A percentile compares a stretch with the other conserved stretches of the same genome.
phyloP scores from a whole-genome alignment of 331 rosid species.

The Cucumis variabilis region DNA sequence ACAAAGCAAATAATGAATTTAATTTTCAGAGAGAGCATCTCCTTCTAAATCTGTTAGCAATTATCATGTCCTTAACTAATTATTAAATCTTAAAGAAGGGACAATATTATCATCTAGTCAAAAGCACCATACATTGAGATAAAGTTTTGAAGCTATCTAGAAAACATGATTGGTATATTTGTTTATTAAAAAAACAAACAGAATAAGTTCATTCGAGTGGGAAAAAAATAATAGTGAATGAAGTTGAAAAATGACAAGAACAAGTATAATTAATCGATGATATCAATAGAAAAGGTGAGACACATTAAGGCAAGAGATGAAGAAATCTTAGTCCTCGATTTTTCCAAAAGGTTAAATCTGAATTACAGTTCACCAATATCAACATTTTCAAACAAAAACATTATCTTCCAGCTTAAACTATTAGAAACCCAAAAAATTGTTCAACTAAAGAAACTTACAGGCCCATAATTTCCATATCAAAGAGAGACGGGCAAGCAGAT shows the following conservation, averaged over 20 bases:
- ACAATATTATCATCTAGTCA: not conserved
- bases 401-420: constrained; percentile 30
- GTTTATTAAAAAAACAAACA: not conserved
- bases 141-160: not conserved
- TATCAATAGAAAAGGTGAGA: not conserved
- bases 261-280: not conserved
- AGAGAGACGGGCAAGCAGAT: constrained; percentile 83
- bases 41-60: not conserved
- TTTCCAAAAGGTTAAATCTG: not conserved
- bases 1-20: constrained; percentile 6
- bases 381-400: not conserved
- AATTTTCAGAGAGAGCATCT: not conserved
- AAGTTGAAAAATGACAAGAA: constrained; percentile 14
- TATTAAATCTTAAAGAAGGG: not conserved
- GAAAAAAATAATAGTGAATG: not conserved
- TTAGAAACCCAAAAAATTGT: constrained; percentile 35
- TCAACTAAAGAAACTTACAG: constrained; percentile 70
- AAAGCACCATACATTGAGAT: not conserved
- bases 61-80: not conserved
- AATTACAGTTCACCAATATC: not conserved
- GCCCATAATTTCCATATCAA: constrained; percentile 97
- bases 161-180: not conserved
- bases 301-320: not conserved
- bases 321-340: not conserved
- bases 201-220: not conserved